A percentile compares a stretch with the other conserved stretches of the same genome.
Conservation (phyloP, 352 stramenopile genomes). For the Elongisporangium anandrum region DNA sequence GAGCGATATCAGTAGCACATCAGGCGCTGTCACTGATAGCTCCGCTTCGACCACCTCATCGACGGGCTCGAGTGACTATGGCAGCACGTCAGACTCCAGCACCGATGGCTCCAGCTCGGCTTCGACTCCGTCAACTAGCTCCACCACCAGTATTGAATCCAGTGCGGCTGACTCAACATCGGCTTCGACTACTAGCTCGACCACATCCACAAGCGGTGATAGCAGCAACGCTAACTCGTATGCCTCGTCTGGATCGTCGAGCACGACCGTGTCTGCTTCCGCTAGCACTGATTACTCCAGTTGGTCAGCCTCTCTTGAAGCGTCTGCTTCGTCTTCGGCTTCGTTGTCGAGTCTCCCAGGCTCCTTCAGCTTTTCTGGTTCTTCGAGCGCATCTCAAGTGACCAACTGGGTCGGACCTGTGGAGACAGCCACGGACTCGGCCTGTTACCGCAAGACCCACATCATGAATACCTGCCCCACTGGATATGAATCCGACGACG, state of each 20-base stretch:
- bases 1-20: background rate
- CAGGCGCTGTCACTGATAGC: background rate
- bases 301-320: background rate
- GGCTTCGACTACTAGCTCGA: background rate
- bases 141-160: background rate
- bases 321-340: background rate
- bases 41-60: background rate
- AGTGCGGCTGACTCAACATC: background rate
- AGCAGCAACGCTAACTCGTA: background rate
- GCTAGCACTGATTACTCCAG: background rate
- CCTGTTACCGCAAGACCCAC: slow-evolving; percentile 18
- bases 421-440: background rate
- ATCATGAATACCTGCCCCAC: slow-evolving; percentile 22
- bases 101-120: too few species aligned
- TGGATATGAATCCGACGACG: slow-evolving; percentile 23
- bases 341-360: background rate
- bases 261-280: background rate
- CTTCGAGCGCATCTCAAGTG: background rate
- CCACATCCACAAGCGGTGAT: background rate
- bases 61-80: background rate
- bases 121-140: background rate
- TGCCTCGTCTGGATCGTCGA: background rate
- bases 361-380: background rate
- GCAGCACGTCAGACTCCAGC: background rate
- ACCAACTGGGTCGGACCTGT: background rate